A percentile compares a stretch with the other conserved stretches of the same genome.
Evolutionary conservation across 148 eudicot species (phyloP).

Genomic region (Limonium bicolor): DNA sequence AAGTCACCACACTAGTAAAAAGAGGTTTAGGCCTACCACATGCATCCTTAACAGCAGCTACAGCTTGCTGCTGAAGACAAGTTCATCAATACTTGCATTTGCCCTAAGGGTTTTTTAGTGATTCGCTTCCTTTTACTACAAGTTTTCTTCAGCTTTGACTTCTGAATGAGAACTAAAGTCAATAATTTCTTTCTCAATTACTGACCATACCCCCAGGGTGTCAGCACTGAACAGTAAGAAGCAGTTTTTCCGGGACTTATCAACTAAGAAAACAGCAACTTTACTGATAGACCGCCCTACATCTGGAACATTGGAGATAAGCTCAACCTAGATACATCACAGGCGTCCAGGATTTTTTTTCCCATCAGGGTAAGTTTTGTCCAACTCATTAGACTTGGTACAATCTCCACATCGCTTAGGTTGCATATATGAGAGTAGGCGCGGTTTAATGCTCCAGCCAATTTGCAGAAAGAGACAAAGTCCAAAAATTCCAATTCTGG

Average conservation of each 20-base stretch:
- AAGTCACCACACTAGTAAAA: too few species aligned
- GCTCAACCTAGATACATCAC: conserved; percentile 35
- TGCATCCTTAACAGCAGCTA: conserved; percentile 38
- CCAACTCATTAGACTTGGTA: conserved; percentile 18
- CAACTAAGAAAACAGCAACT: conserved; percentile 56
- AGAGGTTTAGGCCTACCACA: conserved; percentile 24
- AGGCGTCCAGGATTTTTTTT: conserved; percentile 58
- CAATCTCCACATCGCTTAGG: conserved; percentile 20
- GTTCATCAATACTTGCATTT: conserved; percentile 17
- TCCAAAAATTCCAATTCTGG: conserved; percentile 37
- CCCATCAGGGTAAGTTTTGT: conserved; percentile 55
- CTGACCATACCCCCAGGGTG: conserved; percentile 80
- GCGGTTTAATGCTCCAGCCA: conserved; percentile 40
- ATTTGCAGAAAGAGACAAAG: conserved; percentile 54
- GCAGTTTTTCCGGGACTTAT: conserved; percentile 48
- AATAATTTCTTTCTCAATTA: conserved; percentile 43
- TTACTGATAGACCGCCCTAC: conserved; percentile 52
- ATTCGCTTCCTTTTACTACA: conserved; percentile 23
- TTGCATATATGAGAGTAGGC: conserved; percentile 30
- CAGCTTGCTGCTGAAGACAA: conserved; percentile 30
- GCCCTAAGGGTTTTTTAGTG: conserved; percentile 17
- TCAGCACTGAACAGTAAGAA: conserved; percentile 34
- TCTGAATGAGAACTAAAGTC: conserved; percentile 8
- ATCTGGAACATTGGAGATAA: conserved; percentile 46
- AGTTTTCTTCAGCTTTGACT: conserved; percentile 8